Evolutionary conservation across 1,139 yeast genomes (phyloP).

Genomic region (Blastobotrys malaysiensis): DNA sequence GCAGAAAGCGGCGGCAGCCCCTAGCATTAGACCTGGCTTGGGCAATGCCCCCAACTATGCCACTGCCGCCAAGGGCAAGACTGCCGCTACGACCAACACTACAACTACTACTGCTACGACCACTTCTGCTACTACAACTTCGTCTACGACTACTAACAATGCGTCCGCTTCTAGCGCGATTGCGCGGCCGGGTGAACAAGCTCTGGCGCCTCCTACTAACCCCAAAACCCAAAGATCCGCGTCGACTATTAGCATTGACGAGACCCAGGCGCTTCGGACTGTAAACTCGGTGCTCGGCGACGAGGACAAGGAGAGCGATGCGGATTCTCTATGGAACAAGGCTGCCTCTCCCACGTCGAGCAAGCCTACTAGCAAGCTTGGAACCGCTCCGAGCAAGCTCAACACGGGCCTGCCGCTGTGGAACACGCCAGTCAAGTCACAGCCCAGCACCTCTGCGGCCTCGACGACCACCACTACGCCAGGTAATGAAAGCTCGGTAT

Average conservation of each 20-base stretch:
- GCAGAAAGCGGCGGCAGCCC: no score
- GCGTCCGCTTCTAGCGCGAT: neutral
- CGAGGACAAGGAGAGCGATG: slow-evolving; percentile 6
- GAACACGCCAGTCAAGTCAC: neutral
- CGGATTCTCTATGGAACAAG: neutral
- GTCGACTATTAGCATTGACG: slow-evolving; percentile 9
- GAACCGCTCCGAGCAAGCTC: slow-evolving; percentile 1
- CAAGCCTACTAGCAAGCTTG: neutral
- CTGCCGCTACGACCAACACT: neutral
- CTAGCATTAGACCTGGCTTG: no score
- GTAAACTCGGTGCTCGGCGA: slow-evolving; percentile 13
- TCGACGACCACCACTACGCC: neutral
- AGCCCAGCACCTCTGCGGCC: neutral
- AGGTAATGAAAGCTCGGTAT: neutral
- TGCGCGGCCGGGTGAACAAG: neutral
- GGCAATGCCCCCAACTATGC: neutral
- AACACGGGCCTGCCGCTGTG: slow-evolving; percentile 3
- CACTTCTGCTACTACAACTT: neutral
- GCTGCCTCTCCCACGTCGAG: neutral
- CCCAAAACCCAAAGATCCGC: neutral
- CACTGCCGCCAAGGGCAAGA: neutral
- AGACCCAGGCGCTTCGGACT: slow-evolving; percentile 12
- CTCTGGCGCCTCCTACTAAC: slow-evolving; percentile 1
- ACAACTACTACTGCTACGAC: neutral
- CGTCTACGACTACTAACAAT: neutral